phyloP scores from a whole-genome alignment of 495 filamentous ascomycete species.

The Darksidea phi region DNA sequence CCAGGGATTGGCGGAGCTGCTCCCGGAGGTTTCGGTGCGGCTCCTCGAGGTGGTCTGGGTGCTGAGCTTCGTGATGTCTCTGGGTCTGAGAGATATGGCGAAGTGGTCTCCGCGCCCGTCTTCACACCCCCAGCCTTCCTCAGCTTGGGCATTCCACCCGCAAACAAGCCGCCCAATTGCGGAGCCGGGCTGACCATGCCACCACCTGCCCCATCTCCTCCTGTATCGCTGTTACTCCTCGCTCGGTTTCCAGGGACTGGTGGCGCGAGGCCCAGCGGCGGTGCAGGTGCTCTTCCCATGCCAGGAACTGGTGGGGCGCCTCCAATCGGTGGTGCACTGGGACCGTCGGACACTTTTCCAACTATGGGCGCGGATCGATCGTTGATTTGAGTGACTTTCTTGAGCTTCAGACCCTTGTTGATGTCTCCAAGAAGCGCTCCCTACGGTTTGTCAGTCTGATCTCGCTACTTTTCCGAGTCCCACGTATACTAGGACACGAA shows the following conservation, averaged over 20 bases:
- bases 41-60: constrained; percentile 50
- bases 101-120: constrained; percentile 76
- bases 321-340: constrained; percentile 58
- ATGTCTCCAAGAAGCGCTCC: constrained; percentile 90
- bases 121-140: constrained; percentile 82
- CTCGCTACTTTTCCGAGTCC: constrained; percentile 25
- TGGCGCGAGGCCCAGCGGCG: constrained; percentile 70
- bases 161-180: constrained; percentile 86
- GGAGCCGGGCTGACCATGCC: constrained; percentile 58
- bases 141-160: constrained; percentile 92
- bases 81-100: constrained; percentile 77
- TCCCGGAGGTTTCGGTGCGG: constrained; percentile 65
- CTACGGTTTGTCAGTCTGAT: constrained; percentile 51
- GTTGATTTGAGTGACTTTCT: constrained; percentile 77
- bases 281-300: constrained; percentile 57
- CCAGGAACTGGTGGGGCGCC: constrained; percentile 83
- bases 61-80: constrained; percentile 57
- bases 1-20: constrained; percentile 66
- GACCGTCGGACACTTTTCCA: constrained; percentile 54
- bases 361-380: constrained; percentile 86
- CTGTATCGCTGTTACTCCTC: constrained; percentile 79
- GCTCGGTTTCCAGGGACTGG: constrained; percentile 67
- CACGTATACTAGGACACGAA: neutral
- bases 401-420: constrained; percentile 73
- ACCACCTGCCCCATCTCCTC: constrained; percentile 48